Conservation (phyloP, 257 asterid genomes). For the Phtheirospermum japonicum region DNA sequence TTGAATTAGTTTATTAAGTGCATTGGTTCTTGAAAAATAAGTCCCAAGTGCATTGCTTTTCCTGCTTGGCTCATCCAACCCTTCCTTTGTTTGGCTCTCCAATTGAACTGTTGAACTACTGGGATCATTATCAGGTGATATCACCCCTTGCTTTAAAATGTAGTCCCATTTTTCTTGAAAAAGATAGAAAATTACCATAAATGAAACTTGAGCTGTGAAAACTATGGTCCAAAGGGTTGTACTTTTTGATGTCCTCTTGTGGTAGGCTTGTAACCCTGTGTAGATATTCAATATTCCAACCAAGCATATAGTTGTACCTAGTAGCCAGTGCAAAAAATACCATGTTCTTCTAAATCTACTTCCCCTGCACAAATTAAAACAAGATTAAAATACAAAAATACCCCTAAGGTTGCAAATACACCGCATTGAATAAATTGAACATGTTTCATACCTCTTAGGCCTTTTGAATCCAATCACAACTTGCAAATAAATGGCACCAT, state of each 20-base stretch:
- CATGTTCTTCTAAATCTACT: conserved; percentile 49
- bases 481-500: conserved; percentile 66
- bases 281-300: conserved; percentile 63
- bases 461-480: conserved; percentile 53
- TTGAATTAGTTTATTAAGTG: conserved; percentile 68
- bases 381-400: not conserved
- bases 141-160: conserved; percentile 54
- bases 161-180: conserved; percentile 91
- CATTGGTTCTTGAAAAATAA: conserved; percentile 63
- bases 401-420: too few species aligned
- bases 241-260: conserved; percentile 51
- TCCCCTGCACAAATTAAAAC: conserved; percentile 40
- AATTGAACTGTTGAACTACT: conserved; percentile 21
- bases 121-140: not conserved
- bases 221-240: conserved; percentile 52
- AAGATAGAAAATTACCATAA: conserved; percentile 70
- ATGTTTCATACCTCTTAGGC: conserved; percentile 50
- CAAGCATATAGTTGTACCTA: conserved; percentile 57
- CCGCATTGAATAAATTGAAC: too few species aligned
- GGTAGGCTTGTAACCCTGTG: conserved; percentile 71
- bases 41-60: conserved; percentile 80
- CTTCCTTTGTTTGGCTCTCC: conserved; percentile 30
- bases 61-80: conserved; percentile 40
- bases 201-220: conserved; percentile 69
- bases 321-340: conserved; percentile 74